Percentiles rank a stretch among this genome's conserved stretches.
Conservation (phyloP, 768 basidiomycete genomes). For the Dendrothele bispora region DNA sequence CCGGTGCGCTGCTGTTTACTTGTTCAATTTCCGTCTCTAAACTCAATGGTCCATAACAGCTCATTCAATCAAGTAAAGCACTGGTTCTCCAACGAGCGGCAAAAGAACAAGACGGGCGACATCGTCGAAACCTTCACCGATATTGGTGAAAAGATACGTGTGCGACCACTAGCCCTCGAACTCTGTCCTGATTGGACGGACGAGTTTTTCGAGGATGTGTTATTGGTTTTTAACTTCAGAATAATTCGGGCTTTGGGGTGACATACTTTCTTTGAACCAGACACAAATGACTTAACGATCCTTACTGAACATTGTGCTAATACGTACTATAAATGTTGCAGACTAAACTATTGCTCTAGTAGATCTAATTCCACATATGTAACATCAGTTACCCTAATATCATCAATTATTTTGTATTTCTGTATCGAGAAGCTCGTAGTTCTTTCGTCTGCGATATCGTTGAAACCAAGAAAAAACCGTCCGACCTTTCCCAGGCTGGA, state of each 20-base stretch:
- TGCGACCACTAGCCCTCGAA: constrained; percentile 48
- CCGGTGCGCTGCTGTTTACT: constrained; percentile 36
- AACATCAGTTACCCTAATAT: too few relatives aligned
- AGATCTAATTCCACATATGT: too few relatives aligned
- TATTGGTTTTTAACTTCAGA: constrained; percentile 25
- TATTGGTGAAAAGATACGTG: constrained; percentile 41
- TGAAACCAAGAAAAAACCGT: constrained; percentile 25
- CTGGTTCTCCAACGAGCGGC: constrained; percentile 69
- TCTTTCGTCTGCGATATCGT: constrained; percentile 20
- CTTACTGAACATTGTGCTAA: too few relatives aligned
- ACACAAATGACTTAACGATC: constrained; percentile 1
- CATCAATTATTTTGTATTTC: too few relatives aligned
- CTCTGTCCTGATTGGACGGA: constrained; percentile 60
- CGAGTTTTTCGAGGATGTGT: constrained; percentile 58
- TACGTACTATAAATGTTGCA: too few relatives aligned
- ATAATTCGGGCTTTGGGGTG: too few relatives aligned
- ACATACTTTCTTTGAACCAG: too few relatives aligned
- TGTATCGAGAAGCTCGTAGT: constrained; percentile 35
- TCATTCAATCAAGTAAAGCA: constrained; percentile 64
- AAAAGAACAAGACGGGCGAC: constrained; percentile 39
- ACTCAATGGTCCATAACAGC: constrained; percentile 27
- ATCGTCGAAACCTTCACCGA: constrained; percentile 33
- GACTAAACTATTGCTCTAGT: too few relatives aligned
- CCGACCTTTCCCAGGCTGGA: constrained; percentile 14
- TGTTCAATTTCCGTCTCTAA: background rate